Base-by-base conservation (phyloP, 2,329 filamentous ascomycete species). In the Nemania sp. region DNA sequence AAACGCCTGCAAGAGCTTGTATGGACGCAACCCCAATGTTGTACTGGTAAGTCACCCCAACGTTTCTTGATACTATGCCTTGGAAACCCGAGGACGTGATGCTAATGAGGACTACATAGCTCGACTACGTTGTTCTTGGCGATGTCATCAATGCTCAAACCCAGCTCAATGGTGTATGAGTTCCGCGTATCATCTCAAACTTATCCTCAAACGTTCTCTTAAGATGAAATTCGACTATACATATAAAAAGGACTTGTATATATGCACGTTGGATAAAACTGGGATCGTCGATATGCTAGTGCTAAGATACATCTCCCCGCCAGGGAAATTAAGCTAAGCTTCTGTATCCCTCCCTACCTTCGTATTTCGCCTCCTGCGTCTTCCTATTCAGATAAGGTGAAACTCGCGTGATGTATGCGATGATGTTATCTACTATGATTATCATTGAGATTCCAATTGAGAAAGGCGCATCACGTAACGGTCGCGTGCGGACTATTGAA, bases 51-150 rank as follows among this genome's bases (percentile, higher is more conserved):
- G 80, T 74, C 26, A 8, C 2, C 10, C 27, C 15, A 6, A 35
- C 38, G 26, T 22, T 5, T 8, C 7, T 10, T n/a, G n/a, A 18
- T 53, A 32, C 27, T 53, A 27, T 35, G 3, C 10, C 59, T 58
- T 6, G 24, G n/a, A 61, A 43, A 22, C 18, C 7, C 2, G 27
- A 20, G 7, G 57, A 8, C 1, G 43, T 54, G 47, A 47, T 54
- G 29, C 69, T 73, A 43, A 74, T 32, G 29, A 38, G 27, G 68
- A 72, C 15, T 73, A 1, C 55, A n/a, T 60, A 84, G 83, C 74
- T 84, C 64, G 83, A 85, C 65, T 84, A 79, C 69, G 78, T 83
- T 38, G 76, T 80, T 47, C 55, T 80, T 35, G 83, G 83, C 15
- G 77, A 84, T 11, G 79, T 78, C 11, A 79, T 82, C 27, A 71